A percentile compares a stretch with the other conserved stretches of the same genome.
phyloP scores from a whole-genome alignment of 2,329 filamentous ascomycete genomes.

The Fusarium veterinarium region DNA sequence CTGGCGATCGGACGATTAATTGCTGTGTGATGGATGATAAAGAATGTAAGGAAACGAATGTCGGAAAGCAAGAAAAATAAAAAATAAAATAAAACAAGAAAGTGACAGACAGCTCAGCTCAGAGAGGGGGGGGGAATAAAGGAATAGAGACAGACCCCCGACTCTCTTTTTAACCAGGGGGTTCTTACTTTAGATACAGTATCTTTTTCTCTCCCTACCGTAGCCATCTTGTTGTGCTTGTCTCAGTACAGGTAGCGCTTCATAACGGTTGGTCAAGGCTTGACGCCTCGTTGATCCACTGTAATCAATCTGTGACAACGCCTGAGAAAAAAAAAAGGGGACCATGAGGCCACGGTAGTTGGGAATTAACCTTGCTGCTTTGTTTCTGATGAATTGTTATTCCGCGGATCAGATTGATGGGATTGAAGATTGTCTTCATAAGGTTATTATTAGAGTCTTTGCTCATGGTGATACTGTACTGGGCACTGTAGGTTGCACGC shows the following conservation, averaged over 20 bases:
- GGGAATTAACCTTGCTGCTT: not conserved
- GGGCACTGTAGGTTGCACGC: not conserved
- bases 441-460: not conserved
- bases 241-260: slow-evolving; percentile 18
- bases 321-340: slow-evolving; percentile 6
- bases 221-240: slow-evolving; percentile 6
- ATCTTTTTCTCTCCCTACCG: slow-evolving; percentile 9
- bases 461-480: not conserved
- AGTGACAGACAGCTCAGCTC: slow-evolving; percentile 4
- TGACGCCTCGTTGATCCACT: slow-evolving; percentile 29
- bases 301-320: slow-evolving; percentile 13
- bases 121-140: slow-evolving; percentile 2
- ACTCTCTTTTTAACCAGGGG: slow-evolving; percentile 23
- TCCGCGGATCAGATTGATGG: not conserved
- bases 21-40: not conserved
- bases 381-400: not conserved
- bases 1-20: not conserved
- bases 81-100: not conserved
- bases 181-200: not conserved
- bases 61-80: not conserved
- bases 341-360: slow-evolving; percentile 9
- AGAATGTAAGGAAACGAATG: not conserved
- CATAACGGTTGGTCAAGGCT: slow-evolving; percentile 17
- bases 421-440: not conserved
- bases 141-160: slow-evolving; percentile 12